Conservation (phyloP, 208 protist genomes). For the Leishmania turanica region DNA sequence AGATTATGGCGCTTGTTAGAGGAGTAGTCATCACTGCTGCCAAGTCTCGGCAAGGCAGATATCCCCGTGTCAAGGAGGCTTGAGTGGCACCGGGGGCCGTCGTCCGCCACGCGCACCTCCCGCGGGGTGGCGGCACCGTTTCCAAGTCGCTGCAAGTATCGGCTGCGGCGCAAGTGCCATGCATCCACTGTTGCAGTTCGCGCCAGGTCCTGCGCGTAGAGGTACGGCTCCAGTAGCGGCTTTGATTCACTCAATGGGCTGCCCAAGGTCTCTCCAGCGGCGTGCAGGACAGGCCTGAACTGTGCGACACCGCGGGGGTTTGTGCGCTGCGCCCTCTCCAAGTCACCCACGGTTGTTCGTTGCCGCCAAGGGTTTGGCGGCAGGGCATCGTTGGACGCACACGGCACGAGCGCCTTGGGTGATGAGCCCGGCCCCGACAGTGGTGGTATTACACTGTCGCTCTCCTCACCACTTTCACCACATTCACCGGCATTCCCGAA, state of each 20-base stretch:
- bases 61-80: neutral
- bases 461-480: neutral
- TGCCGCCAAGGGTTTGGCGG: constrained; percentile 14
- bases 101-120: neutral
- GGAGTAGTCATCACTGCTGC: neutral
- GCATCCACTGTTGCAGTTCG: constrained; percentile 11
- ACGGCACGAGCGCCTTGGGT: neutral
- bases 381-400: neutral
- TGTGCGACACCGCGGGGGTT: constrained; percentile 10
- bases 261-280: neutral
- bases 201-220: constrained; percentile 17
- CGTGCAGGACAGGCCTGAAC: constrained; percentile 8
- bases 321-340: constrained; percentile 6
- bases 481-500: neutral
- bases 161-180: constrained; percentile 21
- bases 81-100: neutral
- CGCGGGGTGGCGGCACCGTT: constrained; percentile 6
- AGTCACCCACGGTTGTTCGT: constrained; percentile 2
- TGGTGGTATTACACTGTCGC: neutral
- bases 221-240: constrained; percentile 26
- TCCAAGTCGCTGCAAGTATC: constrained; percentile 28
- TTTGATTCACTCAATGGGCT: neutral
- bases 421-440: neutral
- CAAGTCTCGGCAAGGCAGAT: neutral
- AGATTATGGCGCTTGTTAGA: neutral